A percentile compares a stretch with the other conserved stretches of the same genome.
Conservation (phyloP, 116 monocot genomes). For the Iris pallida region DNA sequence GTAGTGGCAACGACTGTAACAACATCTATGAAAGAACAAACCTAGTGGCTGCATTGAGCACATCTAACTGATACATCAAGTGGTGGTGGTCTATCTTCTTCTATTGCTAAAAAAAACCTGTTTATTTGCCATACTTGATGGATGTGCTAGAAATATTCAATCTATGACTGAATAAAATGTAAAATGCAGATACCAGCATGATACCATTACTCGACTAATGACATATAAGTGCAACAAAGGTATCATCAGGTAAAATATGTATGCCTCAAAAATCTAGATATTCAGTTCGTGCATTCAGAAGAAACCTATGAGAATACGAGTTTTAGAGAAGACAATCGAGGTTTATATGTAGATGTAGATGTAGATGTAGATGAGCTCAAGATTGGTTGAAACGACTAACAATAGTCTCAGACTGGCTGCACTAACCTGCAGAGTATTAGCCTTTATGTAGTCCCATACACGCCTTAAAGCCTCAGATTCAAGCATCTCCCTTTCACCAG, state of each 20-base stretch:
- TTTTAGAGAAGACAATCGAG: neutral
- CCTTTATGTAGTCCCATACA: conserved; percentile 86
- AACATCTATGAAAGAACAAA: too few relatives aligned
- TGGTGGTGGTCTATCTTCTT: too few relatives aligned
- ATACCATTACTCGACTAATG: too few relatives aligned
- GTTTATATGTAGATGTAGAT: neutral
- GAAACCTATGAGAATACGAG: neutral
- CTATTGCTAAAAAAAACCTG: too few relatives aligned
- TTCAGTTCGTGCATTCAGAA: neutral
- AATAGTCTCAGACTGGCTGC: conserved; percentile 1
- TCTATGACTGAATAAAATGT: too few relatives aligned
- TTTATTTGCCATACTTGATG: too few relatives aligned
- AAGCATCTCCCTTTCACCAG: conserved; percentile 70
- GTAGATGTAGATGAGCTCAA: neutral
- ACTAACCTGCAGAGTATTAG: conserved; percentile 71
- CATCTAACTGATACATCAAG: too few relatives aligned
- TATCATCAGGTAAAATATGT: neutral
- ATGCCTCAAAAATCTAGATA: neutral
- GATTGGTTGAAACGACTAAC: neutral
- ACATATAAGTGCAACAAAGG: too few relatives aligned
- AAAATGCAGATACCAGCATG: too few relatives aligned
- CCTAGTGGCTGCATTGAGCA: too few relatives aligned
- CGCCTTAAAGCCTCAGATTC: conserved; percentile 66
- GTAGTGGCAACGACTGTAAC: too few relatives aligned
- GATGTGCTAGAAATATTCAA: too few relatives aligned